A percentile compares a stretch with the other conserved stretches of the same genome.
Conservation (phyloP, 2,329 filamentous ascomycete species). For the Aquanectria penicillioides region DNA sequence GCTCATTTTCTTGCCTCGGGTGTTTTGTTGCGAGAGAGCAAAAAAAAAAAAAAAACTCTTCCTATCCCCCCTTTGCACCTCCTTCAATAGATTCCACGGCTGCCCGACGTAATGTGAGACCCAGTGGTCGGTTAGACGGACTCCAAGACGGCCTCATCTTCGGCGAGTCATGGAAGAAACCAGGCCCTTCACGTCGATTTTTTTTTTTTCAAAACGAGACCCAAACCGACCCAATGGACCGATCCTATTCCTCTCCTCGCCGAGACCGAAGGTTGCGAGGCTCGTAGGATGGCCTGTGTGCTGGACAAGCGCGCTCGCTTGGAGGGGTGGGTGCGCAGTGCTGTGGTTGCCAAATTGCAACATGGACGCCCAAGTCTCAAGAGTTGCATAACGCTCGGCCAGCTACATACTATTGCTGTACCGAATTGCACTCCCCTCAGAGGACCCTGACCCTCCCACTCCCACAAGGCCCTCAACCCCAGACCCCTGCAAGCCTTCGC, state of each 20-base stretch:
- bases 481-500: slow-evolving; percentile 29
- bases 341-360: slow-evolving; percentile 14
- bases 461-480: slow-evolving; percentile 35
- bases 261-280: slow-evolving; percentile 37
- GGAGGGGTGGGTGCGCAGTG: slow-evolving; percentile 10
- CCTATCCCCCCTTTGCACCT: no score
- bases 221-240: slow-evolving; percentile 11
- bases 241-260: slow-evolving; percentile 34
- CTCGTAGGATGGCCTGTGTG: slow-evolving; percentile 41
- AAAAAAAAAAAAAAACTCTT: no score
- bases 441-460: slow-evolving; percentile 27
- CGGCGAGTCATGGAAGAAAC: slow-evolving; percentile 19
- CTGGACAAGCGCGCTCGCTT: slow-evolving; percentile 28
- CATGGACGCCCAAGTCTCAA: not conserved
- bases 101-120: no score
- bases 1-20: no score
- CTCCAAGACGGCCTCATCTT: not conserved
- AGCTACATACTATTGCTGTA: slow-evolving; percentile 27
- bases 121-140: no score
- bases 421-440: slow-evolving; percentile 4
- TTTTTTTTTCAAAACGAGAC: not conserved
- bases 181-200: not conserved
- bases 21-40: no score
- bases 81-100: no score
- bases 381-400: slow-evolving; percentile 25